Evolutionary conservation across 75 land plant genomes (phyloP).

Genomic region (Chamaecyparis obtusa): DNA sequence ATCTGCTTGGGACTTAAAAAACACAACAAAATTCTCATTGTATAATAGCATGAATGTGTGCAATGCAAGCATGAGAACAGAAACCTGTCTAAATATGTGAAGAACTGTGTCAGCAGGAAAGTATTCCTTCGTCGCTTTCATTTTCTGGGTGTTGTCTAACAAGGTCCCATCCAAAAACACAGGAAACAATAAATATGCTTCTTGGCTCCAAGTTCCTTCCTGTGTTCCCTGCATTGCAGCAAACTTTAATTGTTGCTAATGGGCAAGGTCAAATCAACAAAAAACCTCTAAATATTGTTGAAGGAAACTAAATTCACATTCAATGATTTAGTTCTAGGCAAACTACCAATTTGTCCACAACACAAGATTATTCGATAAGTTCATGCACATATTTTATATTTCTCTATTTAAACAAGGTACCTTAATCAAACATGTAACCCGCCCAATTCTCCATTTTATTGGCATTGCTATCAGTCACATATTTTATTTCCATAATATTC

Average conservation of each 20-base stretch:
- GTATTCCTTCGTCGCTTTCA: constrained; percentile 79
- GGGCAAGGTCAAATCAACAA: neutral
- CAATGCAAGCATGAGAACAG: neutral
- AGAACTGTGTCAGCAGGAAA: constrained; percentile 76
- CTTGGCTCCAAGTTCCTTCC: constrained; percentile 80
- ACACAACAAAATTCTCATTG: neutral
- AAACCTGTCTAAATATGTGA: constrained; percentile 90
- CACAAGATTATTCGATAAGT: neutral
- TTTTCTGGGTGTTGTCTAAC: constrained; percentile 54
- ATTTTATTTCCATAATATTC: neutral
- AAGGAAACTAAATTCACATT: neutral
- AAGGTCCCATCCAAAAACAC: constrained; percentile 94
- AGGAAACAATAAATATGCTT: constrained; percentile 95
- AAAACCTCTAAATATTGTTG: neutral
- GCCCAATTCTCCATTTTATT: neutral
- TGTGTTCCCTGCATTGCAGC: constrained; percentile 40
- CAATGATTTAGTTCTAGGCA: neutral
- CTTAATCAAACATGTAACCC: neutral
- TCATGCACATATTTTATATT: neutral
- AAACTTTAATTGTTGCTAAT: neutral
- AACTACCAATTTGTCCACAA: neutral
- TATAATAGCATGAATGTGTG: neutral
- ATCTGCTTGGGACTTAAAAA: neutral
- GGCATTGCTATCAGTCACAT: neutral
- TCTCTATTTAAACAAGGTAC: neutral